Percentiles rank a stretch among this genome's conserved stretches.
Evolutionary conservation across 345 rosid species (phyloP).

Genomic region (Brassica carinata): DNA sequence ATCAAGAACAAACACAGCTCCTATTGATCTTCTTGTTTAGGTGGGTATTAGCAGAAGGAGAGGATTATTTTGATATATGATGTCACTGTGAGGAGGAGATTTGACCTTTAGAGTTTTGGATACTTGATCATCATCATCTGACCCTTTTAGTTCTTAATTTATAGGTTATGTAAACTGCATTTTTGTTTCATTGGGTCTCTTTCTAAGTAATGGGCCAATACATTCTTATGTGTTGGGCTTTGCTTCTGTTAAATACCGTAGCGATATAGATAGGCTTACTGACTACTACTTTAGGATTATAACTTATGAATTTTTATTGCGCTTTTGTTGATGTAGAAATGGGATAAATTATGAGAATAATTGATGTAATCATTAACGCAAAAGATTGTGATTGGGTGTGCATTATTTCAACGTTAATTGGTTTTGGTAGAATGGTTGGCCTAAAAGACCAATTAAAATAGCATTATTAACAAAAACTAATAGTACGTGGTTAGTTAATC

Average conservation of each 20-base stretch:
- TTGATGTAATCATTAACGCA: neutral
- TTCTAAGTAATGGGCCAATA: neutral
- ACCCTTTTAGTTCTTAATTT: too few relatives aligned
- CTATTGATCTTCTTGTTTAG: too few relatives aligned
- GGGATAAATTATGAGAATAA: neutral
- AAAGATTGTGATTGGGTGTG: neutral
- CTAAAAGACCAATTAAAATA: neutral
- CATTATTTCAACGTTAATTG: neutral
- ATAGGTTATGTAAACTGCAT: neutral
- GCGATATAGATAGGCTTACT: neutral
- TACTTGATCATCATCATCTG: too few relatives aligned
- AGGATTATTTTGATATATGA: too few relatives aligned
- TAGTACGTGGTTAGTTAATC: constrained; percentile 23
- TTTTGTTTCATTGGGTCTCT: neutral
- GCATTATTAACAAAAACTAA: neutral
- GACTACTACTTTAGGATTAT: neutral
- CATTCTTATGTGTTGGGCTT: constrained; percentile 10
- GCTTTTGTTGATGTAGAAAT: neutral
- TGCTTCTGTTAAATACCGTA: neutral
- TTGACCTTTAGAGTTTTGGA: too few relatives aligned
- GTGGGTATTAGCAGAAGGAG: too few relatives aligned
- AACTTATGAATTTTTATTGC: neutral
- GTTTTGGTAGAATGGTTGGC: constrained; percentile 27
- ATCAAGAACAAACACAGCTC: constrained; percentile 51
- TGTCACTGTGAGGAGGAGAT: too few relatives aligned